Conservation (phyloP, 768 basidiomycete genomes). For the Macrolepiota albuminosa region DNA sequence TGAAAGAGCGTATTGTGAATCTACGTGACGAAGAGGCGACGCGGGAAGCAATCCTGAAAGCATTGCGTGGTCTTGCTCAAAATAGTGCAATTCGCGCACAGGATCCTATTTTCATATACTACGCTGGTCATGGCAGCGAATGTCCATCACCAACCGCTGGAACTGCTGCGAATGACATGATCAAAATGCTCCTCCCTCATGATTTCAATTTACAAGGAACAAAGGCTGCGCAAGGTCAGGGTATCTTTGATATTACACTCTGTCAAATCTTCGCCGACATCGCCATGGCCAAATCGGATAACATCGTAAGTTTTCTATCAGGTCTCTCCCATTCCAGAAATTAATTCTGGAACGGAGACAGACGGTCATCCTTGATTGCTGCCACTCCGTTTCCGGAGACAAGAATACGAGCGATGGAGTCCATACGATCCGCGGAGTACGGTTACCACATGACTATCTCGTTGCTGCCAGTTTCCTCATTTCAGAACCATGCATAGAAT, state of each 20-base stretch:
- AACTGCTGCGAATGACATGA: background rate
- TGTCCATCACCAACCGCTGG: background rate
- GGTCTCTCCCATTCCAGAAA: too few relatives aligned
- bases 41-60: background rate
- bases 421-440: background rate
- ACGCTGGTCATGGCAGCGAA: conserved; percentile 10
- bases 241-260: conserved; percentile 5
- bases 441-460: background rate
- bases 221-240: background rate
- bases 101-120: conserved; percentile 11
- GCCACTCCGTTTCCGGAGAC: background rate
- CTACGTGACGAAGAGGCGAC: conserved; percentile 3
- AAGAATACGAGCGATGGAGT: background rate
- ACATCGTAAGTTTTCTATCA: conserved; percentile 4
- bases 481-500: background rate
- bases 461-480: background rate
- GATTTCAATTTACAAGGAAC: background rate
- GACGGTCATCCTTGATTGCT: conserved; percentile 13
- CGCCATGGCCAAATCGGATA: conserved; percentile 3
- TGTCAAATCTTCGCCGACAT: background rate
- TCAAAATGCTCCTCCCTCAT: conserved; percentile 7
- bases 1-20: background rate
- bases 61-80: background rate
- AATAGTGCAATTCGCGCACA: background rate
- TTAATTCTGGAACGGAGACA: background rate